Evolutionary conservation across 73 alveolate species (phyloP).

Genomic region (Uronychia binucleata): DNA sequence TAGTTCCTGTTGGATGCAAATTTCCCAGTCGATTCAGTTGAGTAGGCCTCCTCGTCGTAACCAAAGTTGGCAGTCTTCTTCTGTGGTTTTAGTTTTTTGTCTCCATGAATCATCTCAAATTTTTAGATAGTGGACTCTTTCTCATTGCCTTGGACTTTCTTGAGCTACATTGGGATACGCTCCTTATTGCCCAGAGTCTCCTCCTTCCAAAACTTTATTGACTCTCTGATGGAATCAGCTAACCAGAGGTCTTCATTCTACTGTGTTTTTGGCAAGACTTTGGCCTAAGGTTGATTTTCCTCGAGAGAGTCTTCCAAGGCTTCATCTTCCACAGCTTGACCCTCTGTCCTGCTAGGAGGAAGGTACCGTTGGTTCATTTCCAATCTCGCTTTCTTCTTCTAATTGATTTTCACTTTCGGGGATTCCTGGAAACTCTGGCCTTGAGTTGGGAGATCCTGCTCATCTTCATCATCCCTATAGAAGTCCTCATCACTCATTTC

Average conservation of each 20-base stretch:
- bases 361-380: background rate
- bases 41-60: background rate
- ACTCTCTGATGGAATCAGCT: background rate
- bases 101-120: background rate
- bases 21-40: background rate
- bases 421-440: background rate
- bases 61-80: background rate
- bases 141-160: background rate
- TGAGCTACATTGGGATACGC: background rate
- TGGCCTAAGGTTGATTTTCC: background rate
- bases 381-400: background rate
- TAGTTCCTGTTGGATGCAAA: background rate
- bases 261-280: background rate
- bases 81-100: background rate
- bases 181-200: background rate
- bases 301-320: background rate
- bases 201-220: background rate
- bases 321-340: background rate
- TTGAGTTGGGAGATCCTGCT: background rate
- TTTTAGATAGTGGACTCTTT: background rate
- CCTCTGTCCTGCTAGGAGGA: background rate
- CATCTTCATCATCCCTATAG: background rate
- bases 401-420: background rate
- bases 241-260: background rate
- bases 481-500: background rate